Conservation (phyloP, 2,329 filamentous ascomycete species). For the Allantophomopsis lycopodina region DNA sequence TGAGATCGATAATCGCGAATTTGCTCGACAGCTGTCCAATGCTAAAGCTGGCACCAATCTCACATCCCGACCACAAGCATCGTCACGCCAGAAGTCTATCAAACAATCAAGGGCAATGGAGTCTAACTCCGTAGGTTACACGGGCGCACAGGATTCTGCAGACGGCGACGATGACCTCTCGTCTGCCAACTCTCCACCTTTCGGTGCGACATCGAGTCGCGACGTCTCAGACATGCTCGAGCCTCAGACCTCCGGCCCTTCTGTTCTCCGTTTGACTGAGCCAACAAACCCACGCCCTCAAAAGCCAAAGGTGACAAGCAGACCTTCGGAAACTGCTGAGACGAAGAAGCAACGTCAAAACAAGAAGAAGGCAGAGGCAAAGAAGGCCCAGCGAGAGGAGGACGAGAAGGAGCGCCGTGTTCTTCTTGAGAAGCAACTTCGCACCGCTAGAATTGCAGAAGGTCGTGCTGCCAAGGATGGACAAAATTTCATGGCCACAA, state of each 20-base stretch:
- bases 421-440: constrained; percentile 70
- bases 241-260: constrained; percentile 49
- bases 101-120: constrained; percentile 48
- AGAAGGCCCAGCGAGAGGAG: constrained; percentile 61
- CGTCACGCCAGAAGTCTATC: constrained; percentile 37
- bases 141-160: constrained; percentile 28
- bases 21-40: constrained; percentile 59
- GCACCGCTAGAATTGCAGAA: constrained; percentile 67
- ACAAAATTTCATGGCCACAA: constrained; percentile 36
- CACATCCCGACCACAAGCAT: constrained; percentile 36
- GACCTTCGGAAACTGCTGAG: constrained; percentile 55
- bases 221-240: constrained; percentile 92
- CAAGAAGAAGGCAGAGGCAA: constrained; percentile 72
- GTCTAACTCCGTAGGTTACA: constrained; percentile 23
- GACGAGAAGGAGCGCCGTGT: constrained; percentile 66
- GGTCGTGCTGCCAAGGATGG: constrained; percentile 77
- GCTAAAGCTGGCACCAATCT: constrained; percentile 52
- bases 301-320: constrained; percentile 43
- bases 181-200: constrained; percentile 50
- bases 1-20: constrained; percentile 57
- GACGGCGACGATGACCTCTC: constrained; percentile 77
- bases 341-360: constrained; percentile 96
- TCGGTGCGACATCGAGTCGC: constrained; percentile 30
- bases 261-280: constrained; percentile 67
- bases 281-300: constrained; percentile 44